Conservation (phyloP, 352 stramenopile species). For the Thraustotheca clavata region DNA sequence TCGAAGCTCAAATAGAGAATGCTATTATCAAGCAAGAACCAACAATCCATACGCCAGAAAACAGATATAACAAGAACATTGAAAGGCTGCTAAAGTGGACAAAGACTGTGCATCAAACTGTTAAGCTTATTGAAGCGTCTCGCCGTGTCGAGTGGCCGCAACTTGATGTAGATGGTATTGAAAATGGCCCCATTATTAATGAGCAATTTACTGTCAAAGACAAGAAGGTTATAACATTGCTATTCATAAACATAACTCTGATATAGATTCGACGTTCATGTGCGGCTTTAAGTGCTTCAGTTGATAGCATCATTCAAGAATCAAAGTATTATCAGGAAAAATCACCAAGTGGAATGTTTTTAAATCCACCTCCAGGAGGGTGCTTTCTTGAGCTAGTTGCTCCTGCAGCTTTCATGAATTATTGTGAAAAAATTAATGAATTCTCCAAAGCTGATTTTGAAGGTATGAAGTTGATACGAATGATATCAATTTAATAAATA, state of each 20-base stretch:
- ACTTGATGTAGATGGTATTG: conserved; percentile 36
- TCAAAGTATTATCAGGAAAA: conserved; percentile 23
- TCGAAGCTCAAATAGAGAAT: conserved; percentile 21
- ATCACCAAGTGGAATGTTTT: conserved; percentile 17
- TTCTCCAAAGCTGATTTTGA: conserved; percentile 17
- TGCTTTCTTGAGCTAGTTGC: conserved; percentile 17
- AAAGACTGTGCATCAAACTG: conserved; percentile 52
- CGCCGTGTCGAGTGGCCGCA: conserved; percentile 62
- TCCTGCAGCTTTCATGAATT: conserved; percentile 2
- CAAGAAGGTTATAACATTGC: conserved; percentile 32
- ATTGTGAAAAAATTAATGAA: conserved; percentile 17
- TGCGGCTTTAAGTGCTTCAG: not conserved
- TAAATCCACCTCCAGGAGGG: conserved; percentile 15
- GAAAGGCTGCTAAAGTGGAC: conserved; percentile 34
- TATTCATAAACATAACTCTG: not conserved
- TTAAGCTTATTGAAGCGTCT: conserved; percentile 69
- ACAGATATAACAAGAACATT: conserved; percentile 21
- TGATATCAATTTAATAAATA: not conserved
- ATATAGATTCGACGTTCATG: conserved; percentile 17
- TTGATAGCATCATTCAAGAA: conserved; percentile 20
- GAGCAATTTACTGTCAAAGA: conserved; percentile 68
- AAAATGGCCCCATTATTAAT: conserved; percentile 53
- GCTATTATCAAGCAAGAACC: not conserved
- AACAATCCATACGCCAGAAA: not conserved
- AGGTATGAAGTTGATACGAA: not conserved